Evolutionary conservation across 192 early-diverging fungal genomes (phyloP).

Genomic region (Hyaloraphidium curvatum): DNA sequence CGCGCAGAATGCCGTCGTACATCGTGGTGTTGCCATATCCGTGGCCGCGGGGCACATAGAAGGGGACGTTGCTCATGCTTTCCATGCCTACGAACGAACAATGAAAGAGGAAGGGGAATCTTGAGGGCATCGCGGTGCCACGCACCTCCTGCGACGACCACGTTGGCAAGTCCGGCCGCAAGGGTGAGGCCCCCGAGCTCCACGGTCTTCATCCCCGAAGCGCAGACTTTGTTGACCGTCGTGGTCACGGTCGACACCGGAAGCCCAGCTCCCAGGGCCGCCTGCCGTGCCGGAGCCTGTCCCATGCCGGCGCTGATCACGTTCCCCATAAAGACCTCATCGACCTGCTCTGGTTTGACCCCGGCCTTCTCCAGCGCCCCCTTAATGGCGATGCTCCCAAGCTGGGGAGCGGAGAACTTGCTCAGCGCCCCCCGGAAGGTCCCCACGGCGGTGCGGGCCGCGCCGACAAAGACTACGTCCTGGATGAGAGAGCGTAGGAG

Average conservation of each 20-base stretch:
- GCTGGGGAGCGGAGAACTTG: slow-evolving; percentile 59
- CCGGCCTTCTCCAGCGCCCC: slow-evolving; percentile 64
- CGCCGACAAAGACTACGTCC: slow-evolving; percentile 38
- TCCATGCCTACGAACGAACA: slow-evolving; percentile 93
- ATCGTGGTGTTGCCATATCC: slow-evolving; percentile 66
- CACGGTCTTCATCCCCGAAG: slow-evolving; percentile 92
- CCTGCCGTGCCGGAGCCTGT: slow-evolving; percentile 88
- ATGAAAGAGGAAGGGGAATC: slow-evolving; percentile 15
- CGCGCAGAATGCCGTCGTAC: slow-evolving; percentile 76
- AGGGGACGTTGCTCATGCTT: slow-evolving; percentile 89
- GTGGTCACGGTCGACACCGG: slow-evolving; percentile 73
- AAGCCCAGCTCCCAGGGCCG: slow-evolving; percentile 60
- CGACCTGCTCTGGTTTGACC: slow-evolving; percentile 57
- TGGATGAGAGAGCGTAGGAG: slow-evolving; percentile 4
- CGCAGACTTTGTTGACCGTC: slow-evolving; percentile 97
- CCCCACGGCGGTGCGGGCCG: slow-evolving; percentile 83
- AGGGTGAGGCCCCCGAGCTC: slow-evolving; percentile 78
- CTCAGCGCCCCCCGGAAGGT: slow-evolving; percentile 75
- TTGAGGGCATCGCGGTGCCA: no score
- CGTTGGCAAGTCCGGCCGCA: slow-evolving; percentile 47
- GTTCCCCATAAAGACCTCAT: slow-evolving; percentile 93
- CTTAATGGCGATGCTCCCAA: slow-evolving; percentile 56
- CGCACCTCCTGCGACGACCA: slow-evolving; percentile 39
- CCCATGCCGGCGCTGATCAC: slow-evolving; percentile 76
- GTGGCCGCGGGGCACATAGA: slow-evolving; percentile 34